Evolutionary conservation across 1,139 yeast genomes (phyloP).

Genomic region (Waltiozyma sp.): DNA sequence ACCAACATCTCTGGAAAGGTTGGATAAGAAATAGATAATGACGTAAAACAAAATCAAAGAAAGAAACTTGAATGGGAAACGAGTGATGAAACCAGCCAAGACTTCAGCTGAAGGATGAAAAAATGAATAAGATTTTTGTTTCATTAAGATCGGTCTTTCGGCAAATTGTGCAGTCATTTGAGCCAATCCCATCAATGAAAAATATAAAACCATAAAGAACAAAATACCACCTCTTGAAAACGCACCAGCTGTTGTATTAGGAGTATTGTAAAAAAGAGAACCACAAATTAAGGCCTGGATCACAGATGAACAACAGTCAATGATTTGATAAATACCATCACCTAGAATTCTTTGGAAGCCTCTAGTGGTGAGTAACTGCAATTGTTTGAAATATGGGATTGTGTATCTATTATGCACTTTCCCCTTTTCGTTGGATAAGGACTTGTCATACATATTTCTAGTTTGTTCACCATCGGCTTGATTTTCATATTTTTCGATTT

Average conservation of each 20-base stretch:
- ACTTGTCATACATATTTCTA: background rate
- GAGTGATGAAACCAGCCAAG: constrained; percentile 33
- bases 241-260: constrained; percentile 32
- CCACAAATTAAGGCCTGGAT: constrained; percentile 44
- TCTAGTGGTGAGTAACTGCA: background rate
- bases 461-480: background rate
- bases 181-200: constrained; percentile 44
- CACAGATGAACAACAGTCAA: constrained; percentile 34
- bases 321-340: constrained; percentile 37
- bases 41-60: background rate
- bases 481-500: background rate
- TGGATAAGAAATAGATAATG: constrained; percentile 36
- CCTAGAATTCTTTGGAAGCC: constrained; percentile 38
- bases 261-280: constrained; percentile 28
- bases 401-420: background rate
- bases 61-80: constrained; percentile 34
- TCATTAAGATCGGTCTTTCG: constrained; percentile 41
- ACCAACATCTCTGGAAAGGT: constrained; percentile 40
- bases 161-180: constrained; percentile 39
- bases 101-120: constrained; percentile 54
- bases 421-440: background rate
- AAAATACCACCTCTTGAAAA: constrained; percentile 50
- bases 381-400: background rate
- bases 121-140: constrained; percentile 44
- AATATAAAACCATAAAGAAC: constrained; percentile 41